Evolutionary conservation across 441 rosid species (phyloP).

Genomic region (Erodium texanum): DNA sequence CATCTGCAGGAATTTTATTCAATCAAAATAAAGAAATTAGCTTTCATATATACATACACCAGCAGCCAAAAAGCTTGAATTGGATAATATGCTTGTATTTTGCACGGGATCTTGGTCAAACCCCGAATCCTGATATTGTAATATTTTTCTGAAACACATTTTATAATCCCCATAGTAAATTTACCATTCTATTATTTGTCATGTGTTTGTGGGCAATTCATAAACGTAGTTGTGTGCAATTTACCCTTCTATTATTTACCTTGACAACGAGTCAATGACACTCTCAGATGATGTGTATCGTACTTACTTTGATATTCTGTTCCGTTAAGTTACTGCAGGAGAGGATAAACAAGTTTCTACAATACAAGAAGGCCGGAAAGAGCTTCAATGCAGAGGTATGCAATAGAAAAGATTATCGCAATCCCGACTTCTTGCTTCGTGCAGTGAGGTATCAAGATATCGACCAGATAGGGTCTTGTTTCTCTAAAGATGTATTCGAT

Average conservation of each 20-base stretch:
- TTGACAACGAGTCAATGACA: too few species aligned
- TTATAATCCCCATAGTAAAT: too few species aligned
- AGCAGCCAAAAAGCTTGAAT: neutral
- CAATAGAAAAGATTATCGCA: constrained; percentile 84
- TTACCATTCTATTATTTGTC: too few species aligned
- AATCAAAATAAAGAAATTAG: neutral
- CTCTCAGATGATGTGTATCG: constrained; percentile 2
- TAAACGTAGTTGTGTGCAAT: too few species aligned
- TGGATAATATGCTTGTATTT: neutral
- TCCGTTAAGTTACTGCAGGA: constrained; percentile 39
- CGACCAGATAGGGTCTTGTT: constrained; percentile 90
- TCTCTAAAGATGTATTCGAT: constrained; percentile 84
- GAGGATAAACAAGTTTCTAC: constrained; percentile 67
- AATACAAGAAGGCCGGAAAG: constrained; percentile 68
- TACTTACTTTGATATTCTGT: constrained; percentile 5
- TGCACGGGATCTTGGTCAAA: neutral
- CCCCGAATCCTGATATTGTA: neutral
- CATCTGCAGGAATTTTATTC: neutral
- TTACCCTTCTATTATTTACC: too few species aligned
- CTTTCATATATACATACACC: neutral
- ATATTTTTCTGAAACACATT: neutral
- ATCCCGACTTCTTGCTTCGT: constrained; percentile 86
- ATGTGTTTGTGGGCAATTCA: too few species aligned
- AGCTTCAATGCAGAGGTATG: constrained; percentile 93
- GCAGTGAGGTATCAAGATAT: constrained; percentile 94